phyloP scores from a whole-genome alignment of 495 filamentous ascomycete genomes.

The Parachaetomium inaequale region DNA sequence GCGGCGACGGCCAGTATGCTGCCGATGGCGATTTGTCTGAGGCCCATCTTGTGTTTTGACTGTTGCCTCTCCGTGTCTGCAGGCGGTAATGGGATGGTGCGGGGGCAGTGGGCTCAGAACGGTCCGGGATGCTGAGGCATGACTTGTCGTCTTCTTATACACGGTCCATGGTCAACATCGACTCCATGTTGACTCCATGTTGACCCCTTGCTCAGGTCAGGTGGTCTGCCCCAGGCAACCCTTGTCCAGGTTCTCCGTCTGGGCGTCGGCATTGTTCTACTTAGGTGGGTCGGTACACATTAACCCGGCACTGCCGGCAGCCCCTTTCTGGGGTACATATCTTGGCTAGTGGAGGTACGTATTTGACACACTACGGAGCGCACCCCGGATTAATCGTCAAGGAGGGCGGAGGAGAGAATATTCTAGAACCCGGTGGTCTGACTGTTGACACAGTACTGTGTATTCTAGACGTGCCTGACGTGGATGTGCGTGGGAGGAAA shows the following conservation, averaged over 20 bases:
- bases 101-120: background rate
- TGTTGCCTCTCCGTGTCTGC: background rate
- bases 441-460: too few relatives aligned
- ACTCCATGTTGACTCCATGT: background rate
- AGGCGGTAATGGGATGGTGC: background rate
- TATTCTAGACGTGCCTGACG: too few relatives aligned
- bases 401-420: too few relatives aligned
- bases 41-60: constrained; percentile 3
- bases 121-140: background rate
- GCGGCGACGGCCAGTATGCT: constrained; percentile 6
- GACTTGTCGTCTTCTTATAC: background rate
- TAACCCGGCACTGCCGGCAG: background rate
- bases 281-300: background rate
- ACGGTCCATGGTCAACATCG: background rate
- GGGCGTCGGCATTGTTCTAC: background rate
- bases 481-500: too few relatives aligned
- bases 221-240: background rate
- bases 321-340: background rate
- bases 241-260: background rate
- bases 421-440: too few relatives aligned
- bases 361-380: too few relatives aligned
- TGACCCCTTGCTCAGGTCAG: background rate
- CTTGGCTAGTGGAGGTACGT: background rate
- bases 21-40: constrained; percentile 7
- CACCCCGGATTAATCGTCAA: too few relatives aligned